Conservation (phyloP, 495 filamentous ascomycete species). For the Penicillium maclennaniae region DNA sequence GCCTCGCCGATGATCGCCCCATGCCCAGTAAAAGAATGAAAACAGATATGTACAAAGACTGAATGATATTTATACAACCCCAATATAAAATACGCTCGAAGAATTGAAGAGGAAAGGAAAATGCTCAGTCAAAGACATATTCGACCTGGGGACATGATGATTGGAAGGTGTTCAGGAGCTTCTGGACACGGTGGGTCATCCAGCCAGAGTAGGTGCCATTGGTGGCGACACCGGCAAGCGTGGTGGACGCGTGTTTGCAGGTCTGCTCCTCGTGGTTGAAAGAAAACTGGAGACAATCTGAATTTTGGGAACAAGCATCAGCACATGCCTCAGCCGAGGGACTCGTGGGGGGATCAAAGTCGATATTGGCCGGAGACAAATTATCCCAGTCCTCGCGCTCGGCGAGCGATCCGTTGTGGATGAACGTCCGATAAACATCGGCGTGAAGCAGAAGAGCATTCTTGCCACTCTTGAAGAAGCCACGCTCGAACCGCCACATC, state of each 20-base stretch:
- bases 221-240: slow-evolving; percentile 21
- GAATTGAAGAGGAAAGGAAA: neutral
- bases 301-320: slow-evolving; percentile 32
- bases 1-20: slow-evolving; percentile 16
- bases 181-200: slow-evolving; percentile 26
- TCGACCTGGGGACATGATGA: slow-evolving; percentile 27
- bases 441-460: slow-evolving; percentile 29
- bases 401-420: slow-evolving; percentile 18
- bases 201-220: slow-evolving; percentile 30
- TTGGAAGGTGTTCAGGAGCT: slow-evolving; percentile 22
- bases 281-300: slow-evolving; percentile 42
- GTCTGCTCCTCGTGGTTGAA: slow-evolving; percentile 26
- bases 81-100: neutral
- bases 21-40: neutral
- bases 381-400: slow-evolving; percentile 34
- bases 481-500: slow-evolving; percentile 45
- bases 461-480: slow-evolving; percentile 40
- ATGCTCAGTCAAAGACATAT: slow-evolving; percentile 22
- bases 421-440: slow-evolving; percentile 30
- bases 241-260: slow-evolving; percentile 32
- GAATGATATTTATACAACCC: slow-evolving; percentile 12
- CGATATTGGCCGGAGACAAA: slow-evolving; percentile 18
- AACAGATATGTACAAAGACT: slow-evolving; percentile 6
- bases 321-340: slow-evolving; percentile 32
- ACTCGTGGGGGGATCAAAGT: slow-evolving; percentile 17